Evolutionary conservation across 768 basidiomycete genomes (phyloP), one percentile per base, ranked within the genome.

Genomic region (Crassisporium funariophilum): DNA sequence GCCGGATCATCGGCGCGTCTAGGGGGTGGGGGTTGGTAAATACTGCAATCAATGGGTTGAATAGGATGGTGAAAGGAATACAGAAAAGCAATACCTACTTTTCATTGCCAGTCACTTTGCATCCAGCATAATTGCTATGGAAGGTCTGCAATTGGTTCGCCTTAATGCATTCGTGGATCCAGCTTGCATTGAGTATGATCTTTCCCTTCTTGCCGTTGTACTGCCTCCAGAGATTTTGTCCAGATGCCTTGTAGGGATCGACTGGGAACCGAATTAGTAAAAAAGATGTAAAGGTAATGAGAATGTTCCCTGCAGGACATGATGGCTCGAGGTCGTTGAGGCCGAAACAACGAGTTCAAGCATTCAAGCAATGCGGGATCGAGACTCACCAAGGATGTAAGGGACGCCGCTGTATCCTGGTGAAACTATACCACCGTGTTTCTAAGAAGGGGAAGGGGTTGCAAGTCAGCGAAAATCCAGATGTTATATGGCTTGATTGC

Each of bases 151-250:
- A 72, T 35, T 78, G 75, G 41, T 80, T 77, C 5, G 76, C 68
- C 55, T 83, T 81, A 56, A 93, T 73, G 56, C 91, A 93, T 59
- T 89, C 86, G 39, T 78, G 76, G 16, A 90, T 76, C 91, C 91
- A 93, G 36, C 79, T 77, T 4, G 79, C 76, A 56, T 81, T 76
- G 5, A 93, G 78, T 2, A 93, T 80, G 35, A 91, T 71, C 63
- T 91, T 91, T 31, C 79, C 82, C 66, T 88, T 91, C 67, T 91
- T 91, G 35, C 79, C 77, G 1, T 77, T 79, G 63, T 89, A 91
- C 58, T 90, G 87, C 35, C 87, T 79, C 65, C 81, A 91, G 3
- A 93, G 64, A 57, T 83, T 90, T 62, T 91, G 89, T 3, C 91
- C 91, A 5, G 88, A 87, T 41, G 81, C 74, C 55, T 84, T 87